Evolutionary conservation across 2,329 filamentous ascomycete species (phyloP).

Genomic region (Biscogniauxia marginata): DNA sequence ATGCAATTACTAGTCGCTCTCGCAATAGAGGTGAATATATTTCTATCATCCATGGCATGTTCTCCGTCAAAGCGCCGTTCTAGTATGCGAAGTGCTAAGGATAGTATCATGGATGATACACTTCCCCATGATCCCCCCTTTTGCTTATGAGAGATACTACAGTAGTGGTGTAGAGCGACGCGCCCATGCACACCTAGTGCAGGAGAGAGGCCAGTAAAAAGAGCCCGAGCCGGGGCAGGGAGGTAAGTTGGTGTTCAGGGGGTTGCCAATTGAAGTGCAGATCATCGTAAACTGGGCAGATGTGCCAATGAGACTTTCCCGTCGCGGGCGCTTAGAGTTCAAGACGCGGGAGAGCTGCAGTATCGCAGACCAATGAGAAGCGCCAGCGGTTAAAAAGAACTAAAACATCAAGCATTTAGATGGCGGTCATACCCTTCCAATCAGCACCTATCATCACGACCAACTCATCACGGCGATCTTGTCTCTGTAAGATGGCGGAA

Average conservation of each 20-base stretch:
- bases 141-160: neutral
- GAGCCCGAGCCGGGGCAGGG: slow-evolving; percentile 8
- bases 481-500: neutral
- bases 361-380: slow-evolving; percentile 8
- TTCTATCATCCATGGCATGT: slow-evolving; percentile 5
- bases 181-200: slow-evolving; percentile 23
- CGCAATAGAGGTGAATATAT: slow-evolving; percentile 16
- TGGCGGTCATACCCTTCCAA: too few relatives aligned
- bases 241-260: neutral
- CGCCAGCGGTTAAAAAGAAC: slow-evolving; percentile 9
- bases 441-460: neutral
- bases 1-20: slow-evolving; percentile 13
- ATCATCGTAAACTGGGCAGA: slow-evolving; percentile 21
- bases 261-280: neutral
- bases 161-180: slow-evolving; percentile 21
- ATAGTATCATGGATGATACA: slow-evolving; percentile 25
- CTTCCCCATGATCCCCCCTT: slow-evolving; percentile 8
- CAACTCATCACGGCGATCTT: neutral
- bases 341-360: slow-evolving; percentile 5
- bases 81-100: slow-evolving; percentile 15
- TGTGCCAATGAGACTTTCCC: slow-evolving; percentile 14
- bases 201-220: slow-evolving; percentile 15
- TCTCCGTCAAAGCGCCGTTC: slow-evolving; percentile 11
- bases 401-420: too few relatives aligned
- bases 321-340: slow-evolving; percentile 25